phyloP scores from a whole-genome alignment of 768 basidiomycete genomes.

The Termitomyces sp. region DNA sequence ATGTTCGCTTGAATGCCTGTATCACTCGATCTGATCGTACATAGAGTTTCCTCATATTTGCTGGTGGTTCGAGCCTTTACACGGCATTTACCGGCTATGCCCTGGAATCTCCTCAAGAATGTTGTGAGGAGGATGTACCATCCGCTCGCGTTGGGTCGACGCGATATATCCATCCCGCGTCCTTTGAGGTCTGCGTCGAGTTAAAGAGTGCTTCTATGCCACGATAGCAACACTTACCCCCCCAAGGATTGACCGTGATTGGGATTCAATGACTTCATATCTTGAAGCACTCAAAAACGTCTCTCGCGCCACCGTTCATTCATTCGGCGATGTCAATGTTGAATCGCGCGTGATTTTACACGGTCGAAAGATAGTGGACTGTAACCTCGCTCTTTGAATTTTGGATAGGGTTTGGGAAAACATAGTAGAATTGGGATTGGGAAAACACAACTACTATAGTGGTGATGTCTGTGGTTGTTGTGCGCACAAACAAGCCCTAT shows the following conservation, averaged over 20 bases:
- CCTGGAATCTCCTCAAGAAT: not conserved
- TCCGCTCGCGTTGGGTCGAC: not conserved
- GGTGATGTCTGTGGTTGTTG: not conserved
- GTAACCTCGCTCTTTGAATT: not conserved
- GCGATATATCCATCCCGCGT: not conserved
- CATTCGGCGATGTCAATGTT: not conserved
- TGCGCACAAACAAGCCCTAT: not conserved
- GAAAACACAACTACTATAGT: not conserved
- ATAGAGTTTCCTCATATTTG: not conserved
- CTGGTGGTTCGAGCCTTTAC: not conserved
- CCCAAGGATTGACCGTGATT: not conserved
- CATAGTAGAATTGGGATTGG: not conserved
- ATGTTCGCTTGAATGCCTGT: not conserved
- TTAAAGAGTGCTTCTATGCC: not conserved
- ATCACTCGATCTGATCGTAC: not conserved
- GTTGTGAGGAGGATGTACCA: not conserved
- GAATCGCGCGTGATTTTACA: not conserved
- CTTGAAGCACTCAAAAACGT: not conserved
- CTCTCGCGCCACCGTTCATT: not conserved
- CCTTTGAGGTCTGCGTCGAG: not conserved
- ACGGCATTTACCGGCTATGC: not conserved
- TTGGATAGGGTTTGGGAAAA: not conserved
- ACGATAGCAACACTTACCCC: not conserved
- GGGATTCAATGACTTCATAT: not conserved
- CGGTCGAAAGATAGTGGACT: not conserved